Evolutionary conservation across 345 rosid genomes (phyloP).

Genomic region (Citrus glauca): DNA sequence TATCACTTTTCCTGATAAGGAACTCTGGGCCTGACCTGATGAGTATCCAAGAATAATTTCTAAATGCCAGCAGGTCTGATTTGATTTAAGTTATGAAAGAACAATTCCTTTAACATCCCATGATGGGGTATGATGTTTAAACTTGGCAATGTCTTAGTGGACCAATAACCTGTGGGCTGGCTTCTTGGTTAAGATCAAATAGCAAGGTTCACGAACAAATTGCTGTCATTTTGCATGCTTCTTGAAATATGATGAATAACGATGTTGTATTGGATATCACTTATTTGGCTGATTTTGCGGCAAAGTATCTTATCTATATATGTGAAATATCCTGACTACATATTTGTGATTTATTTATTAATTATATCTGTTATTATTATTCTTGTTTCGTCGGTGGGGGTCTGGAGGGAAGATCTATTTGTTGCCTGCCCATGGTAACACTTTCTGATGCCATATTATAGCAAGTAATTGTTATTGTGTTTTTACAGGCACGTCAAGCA

Average conservation of each 20-base stretch:
- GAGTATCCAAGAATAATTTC: not conserved
- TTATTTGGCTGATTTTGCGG: not conserved
- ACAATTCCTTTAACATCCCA: not conserved
- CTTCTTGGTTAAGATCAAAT: not conserved
- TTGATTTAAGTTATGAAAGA: not conserved
- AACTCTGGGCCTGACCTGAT: not conserved
- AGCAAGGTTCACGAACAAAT: not conserved
- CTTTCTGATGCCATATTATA: not conserved
- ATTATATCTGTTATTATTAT: not conserved
- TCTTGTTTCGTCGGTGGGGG: not conserved
- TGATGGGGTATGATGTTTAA: not conserved
- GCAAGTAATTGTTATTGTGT: not conserved
- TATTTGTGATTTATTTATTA: not conserved
- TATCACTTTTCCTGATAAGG: not conserved
- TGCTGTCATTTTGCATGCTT: not conserved
- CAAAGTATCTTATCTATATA: not conserved
- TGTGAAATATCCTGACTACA: not conserved
- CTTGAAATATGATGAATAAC: not conserved
- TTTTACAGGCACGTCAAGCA: conserved; percentile 82
- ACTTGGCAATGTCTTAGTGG: not conserved
- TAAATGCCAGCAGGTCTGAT: not conserved
- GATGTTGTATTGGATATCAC: not conserved
- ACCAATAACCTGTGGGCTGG: conserved; percentile 1
- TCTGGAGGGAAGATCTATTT: not conserved
- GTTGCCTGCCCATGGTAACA: not conserved